Base-by-base conservation (phyloP, 2,329 filamentous ascomycete genomes). In the Pyrenochaeta sp. region DNA sequence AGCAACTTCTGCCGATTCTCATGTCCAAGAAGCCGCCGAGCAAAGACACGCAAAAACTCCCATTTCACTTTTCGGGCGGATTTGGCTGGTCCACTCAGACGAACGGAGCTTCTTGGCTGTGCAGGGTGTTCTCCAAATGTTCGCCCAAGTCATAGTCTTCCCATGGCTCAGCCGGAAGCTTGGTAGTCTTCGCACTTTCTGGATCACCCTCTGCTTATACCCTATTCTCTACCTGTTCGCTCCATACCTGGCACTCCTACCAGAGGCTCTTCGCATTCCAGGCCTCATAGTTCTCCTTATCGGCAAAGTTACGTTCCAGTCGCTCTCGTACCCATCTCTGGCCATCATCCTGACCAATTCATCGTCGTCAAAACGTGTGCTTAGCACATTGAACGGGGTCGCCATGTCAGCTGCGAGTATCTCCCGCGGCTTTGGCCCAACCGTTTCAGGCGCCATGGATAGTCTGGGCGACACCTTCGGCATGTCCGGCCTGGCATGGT, bases 291-390 rank as follows among this genome's bases (percentile, higher is more conserved):
- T 85, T 6, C 78, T 93, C 17, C 81, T 97, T 8, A 81, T 96
- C 55, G 90, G 89, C 86, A 97, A 96, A 73, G 96, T 95, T 67
- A 95, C 90, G 0, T 91, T 94, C 60, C 86, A 93, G 59, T 92
- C 90, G 31, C 86, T 96, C 72, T 87, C 92, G 0, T 97, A 96
- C 71, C 94, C 94, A 8, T 89, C 88, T 61, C 91, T 92, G 56
- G 87, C 88, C 8, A 95, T 97, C 44, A 83, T 99, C 44, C 81
- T 96, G 20, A 89, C 90, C 47, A 96, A 97, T 70, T 87, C 90
- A 11, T 89, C 92, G 0, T 90, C 91, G 0, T 92, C 87, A 6
- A 87, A 88, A 42, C 82, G 89, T 35, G 88, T 95, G 1, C 83
- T 97, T 2, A 94, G 94, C 3, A 92, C 89, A 0, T 88, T 99